phyloP scores from a whole-genome alignment of 2,329 filamentous ascomycete species.

The Alternaria burnsii region DNA sequence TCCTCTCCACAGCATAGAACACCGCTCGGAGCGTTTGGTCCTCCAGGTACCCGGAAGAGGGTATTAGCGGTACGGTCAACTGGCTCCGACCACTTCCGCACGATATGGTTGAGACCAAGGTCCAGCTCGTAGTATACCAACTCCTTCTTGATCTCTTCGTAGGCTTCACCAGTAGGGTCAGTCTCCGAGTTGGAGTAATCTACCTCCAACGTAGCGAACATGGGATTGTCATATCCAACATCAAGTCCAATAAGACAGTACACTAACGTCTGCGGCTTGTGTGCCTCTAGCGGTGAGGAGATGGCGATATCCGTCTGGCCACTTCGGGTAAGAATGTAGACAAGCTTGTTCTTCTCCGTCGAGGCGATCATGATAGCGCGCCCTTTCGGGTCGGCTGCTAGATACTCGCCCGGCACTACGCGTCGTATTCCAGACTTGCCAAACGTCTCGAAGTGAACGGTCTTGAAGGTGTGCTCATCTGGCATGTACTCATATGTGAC shows the following conservation, averaged over 20 bases:
- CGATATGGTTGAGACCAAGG: conserved; percentile 94
- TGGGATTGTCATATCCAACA: conserved; percentile 95
- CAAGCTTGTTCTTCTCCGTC: conserved; percentile 98
- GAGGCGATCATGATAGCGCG: conserved; percentile 94
- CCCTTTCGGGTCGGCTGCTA: conserved; percentile 94
- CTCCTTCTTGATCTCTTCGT: conserved; percentile 83
- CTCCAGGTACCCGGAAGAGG: conserved; percentile 94
- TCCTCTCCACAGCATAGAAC: conserved; percentile 95
- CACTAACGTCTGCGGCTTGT: conserved; percentile 90
- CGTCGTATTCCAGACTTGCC: conserved; percentile 95
- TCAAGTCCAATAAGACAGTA: conserved; percentile 89
- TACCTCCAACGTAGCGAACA: conserved; percentile 93
- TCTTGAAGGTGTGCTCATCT: conserved; percentile 84
- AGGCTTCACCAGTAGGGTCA: conserved; percentile 84
- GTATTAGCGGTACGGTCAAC: conserved; percentile 90
- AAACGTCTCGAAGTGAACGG: conserved; percentile 95
- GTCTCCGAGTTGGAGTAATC: conserved; percentile 93
- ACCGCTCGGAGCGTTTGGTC: conserved; percentile 90
- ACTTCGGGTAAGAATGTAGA: conserved; percentile 97
- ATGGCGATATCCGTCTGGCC: conserved; percentile 94
- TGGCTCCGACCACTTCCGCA: conserved; percentile 93
- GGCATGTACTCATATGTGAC: conserved; percentile 92
- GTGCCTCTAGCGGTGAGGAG: conserved; percentile 94
- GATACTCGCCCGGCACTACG: conserved; percentile 93
- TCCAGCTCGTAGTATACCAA: conserved; percentile 98